phyloP scores from a whole-genome alignment of 2,329 filamentous ascomycete species.

The Domatiomyces catenatus region DNA sequence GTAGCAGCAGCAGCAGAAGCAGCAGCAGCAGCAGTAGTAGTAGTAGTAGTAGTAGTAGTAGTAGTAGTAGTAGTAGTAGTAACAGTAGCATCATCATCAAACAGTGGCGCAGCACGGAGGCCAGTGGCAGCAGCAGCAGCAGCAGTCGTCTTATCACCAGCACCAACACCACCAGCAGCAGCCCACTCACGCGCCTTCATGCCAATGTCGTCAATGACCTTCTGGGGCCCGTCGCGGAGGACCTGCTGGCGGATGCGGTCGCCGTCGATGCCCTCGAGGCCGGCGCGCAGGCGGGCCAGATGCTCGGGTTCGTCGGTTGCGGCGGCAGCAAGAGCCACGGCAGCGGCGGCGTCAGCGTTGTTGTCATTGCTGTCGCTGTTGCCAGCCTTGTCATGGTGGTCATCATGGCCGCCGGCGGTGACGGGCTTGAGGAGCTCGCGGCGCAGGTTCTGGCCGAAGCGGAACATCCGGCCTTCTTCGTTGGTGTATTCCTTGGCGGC shows the following conservation, averaged over 20 bases:
- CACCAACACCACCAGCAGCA: conserved; percentile 26
- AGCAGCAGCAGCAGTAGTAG: background rate
- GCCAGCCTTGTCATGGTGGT: conserved; percentile 18
- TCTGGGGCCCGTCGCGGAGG: conserved; percentile 25
- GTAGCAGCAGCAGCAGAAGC: background rate
- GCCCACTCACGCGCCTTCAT: conserved; percentile 32
- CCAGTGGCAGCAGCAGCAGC: background rate
- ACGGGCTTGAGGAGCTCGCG: conserved; percentile 44
- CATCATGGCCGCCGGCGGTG: conserved; percentile 18
- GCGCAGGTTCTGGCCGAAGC: conserved; percentile 50
- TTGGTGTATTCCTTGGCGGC: conserved; percentile 48
- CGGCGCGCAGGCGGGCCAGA: conserved; percentile 30
- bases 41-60: background rate
- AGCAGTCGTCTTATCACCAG: background rate
- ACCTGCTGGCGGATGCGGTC: conserved; percentile 28
- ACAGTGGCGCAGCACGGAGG: no score
- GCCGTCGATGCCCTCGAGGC: conserved; percentile 29
- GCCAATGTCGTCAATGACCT: conserved; percentile 28
- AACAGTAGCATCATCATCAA: no score
- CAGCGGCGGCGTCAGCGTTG: no score
- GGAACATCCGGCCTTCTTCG: conserved; percentile 57
- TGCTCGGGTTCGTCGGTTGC: conserved; percentile 29
- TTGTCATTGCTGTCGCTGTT: conserved; percentile 27
- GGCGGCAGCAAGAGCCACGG: no score
- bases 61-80: no score